These are phyloP conservation scores for Nicotiana sylvestris DNA, from an alignment of 257 asterid species.

Conservation along the genomic window DNA sequence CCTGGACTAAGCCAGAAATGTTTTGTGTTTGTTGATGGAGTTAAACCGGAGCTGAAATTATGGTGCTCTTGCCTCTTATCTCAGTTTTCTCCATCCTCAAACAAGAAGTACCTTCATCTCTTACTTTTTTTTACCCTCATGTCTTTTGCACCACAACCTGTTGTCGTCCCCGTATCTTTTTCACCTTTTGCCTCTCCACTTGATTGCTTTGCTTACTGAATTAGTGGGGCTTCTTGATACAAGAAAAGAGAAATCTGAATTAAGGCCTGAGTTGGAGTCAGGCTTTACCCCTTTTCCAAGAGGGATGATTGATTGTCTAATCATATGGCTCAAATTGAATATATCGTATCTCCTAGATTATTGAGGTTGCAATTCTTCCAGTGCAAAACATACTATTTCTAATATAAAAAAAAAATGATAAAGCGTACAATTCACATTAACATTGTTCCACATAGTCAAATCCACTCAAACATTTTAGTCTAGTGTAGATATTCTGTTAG, in stretches of 20 bases:
- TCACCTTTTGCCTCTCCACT: background rate
- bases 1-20: background rate
- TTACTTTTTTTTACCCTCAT: background rate
- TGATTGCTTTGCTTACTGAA: background rate
- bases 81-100: background rate
- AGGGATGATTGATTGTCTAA: background rate
- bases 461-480: background rate
- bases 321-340: background rate
- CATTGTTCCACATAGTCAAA: background rate
- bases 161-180: background rate
- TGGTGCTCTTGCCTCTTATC: background rate
- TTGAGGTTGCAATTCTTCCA: background rate
- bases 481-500: background rate
- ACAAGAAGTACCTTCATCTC: background rate
- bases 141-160: background rate
- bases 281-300: background rate
- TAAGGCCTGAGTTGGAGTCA: background rate
- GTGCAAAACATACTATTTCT: background rate
- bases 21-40: background rate
- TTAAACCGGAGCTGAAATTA: background rate
- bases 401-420: background rate
- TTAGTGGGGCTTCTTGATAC: background rate
- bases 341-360: background rate
- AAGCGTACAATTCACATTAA: background rate
- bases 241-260: background rate